These are phyloP conservation scores for Leucaena leucocephala DNA, from an alignment of 306 rosid genomes.

Conservation along the genomic window DNA sequence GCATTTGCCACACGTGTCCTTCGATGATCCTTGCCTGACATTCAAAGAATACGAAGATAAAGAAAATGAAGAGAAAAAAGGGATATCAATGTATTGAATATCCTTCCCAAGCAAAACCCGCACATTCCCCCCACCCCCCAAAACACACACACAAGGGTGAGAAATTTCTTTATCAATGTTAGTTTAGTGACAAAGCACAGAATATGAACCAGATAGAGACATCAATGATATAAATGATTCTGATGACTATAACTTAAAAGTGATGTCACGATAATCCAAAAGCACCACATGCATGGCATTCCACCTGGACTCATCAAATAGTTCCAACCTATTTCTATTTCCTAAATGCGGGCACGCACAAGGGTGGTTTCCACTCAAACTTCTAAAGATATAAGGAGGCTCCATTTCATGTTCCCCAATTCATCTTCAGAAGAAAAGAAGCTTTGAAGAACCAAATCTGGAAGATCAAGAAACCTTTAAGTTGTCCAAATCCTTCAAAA, in stretches of 20 bases:
- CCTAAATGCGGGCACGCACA: not conserved
- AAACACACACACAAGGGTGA: not conserved
- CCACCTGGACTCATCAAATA: not conserved
- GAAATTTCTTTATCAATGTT: not conserved
- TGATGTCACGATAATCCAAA: conserved; percentile 12
- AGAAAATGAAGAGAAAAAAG: not conserved
- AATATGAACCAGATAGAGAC: not conserved
- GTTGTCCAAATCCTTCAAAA: not conserved
- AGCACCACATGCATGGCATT: not conserved
- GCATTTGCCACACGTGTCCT: conserved; percentile 97
- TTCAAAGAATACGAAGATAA: conserved; percentile 35
- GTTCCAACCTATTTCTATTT: conserved; percentile 11
- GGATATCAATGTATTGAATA: conserved; percentile 6
- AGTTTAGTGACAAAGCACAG: conserved; percentile 2
- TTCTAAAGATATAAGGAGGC: not conserved
- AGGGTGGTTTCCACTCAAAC: not conserved
- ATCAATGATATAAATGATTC: not conserved
- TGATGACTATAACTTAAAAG: not conserved
- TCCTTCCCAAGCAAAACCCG: not conserved
- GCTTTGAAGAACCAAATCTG: not conserved
- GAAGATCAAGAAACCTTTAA: not conserved
- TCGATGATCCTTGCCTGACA: conserved; percentile 82
- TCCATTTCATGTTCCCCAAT: not conserved
- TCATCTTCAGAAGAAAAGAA: not conserved
- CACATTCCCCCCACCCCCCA: not conserved